phyloP scores from a whole-genome alignment of 78 protist species.

The Chrysochromulina tobinii region DNA sequence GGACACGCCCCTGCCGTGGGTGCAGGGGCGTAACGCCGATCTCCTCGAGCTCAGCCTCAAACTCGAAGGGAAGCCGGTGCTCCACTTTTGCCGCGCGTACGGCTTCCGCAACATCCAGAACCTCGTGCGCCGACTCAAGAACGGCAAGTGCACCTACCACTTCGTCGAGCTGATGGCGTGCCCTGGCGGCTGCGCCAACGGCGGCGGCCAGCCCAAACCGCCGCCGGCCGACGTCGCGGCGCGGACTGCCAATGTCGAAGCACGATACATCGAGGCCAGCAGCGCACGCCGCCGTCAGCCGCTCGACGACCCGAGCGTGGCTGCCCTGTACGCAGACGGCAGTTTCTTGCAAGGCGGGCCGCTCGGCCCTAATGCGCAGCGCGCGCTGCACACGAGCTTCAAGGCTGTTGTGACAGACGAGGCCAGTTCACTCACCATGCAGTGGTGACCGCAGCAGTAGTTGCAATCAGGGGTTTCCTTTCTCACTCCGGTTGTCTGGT shows the following conservation, averaged over 20 bases:
- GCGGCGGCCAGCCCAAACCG: slow-evolving; percentile 72
- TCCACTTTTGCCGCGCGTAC: slow-evolving; percentile 68
- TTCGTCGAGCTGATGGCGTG: slow-evolving; percentile 90
- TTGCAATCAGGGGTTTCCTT: no score
- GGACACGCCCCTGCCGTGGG: background rate
- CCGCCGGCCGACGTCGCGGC: background rate
- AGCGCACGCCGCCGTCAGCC: background rate
- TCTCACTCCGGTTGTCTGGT: no score
- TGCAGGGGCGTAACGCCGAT: slow-evolving; percentile 26
- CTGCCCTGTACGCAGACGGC: background rate
- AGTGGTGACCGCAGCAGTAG: no score
- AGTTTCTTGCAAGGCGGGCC: background rate
- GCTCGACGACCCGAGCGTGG: background rate
- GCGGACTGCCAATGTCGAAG: background rate
- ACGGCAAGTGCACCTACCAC: slow-evolving; percentile 41
- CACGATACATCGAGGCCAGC: background rate
- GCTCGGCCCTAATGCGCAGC: background rate
- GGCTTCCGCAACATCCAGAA: slow-evolving; percentile 95
- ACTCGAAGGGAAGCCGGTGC: slow-evolving; percentile 33
- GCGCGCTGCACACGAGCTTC: background rate
- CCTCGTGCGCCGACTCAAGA: slow-evolving; percentile 77
- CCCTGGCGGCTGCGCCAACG: slow-evolving; percentile 75
- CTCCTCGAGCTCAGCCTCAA: background rate
- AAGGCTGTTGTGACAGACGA: background rate
- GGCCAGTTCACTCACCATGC: no score